phyloP scores from a whole-genome alignment of 2,329 filamentous ascomycete species.

The Fonsecaea erecta region DNA sequence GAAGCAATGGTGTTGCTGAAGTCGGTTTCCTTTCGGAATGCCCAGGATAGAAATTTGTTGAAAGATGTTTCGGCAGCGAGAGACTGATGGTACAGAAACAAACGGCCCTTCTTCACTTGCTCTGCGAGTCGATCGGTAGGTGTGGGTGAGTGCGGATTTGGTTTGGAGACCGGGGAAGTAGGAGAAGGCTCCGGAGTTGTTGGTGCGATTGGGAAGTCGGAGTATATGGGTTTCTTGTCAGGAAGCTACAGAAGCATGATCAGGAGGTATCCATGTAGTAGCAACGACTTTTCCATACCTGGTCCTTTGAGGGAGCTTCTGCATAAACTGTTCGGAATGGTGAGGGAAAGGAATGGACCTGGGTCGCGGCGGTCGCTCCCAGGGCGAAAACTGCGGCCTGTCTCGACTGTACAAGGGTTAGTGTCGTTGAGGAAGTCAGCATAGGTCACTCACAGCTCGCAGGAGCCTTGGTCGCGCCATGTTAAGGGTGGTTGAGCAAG shows the following conservation, averaged over 20 bases:
- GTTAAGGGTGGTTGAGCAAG: constrained; percentile 7
- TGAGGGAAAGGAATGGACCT: constrained; percentile 40
- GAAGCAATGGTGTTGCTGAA: constrained; percentile 89
- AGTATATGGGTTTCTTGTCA: constrained; percentile 51
- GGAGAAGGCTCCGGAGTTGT: constrained; percentile 26
- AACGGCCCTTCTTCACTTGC: constrained; percentile 77
- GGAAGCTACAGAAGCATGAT: constrained; percentile 33
- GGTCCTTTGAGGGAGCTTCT: constrained; percentile 46
- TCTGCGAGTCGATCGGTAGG: constrained; percentile 87
- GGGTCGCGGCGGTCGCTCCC: constrained; percentile 31
- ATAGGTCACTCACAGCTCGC: constrained; percentile 29
- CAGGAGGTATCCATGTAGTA: constrained; percentile 6
- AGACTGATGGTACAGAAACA: constrained; percentile 78
- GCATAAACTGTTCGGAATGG: constrained; percentile 48
- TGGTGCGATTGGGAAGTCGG: constrained; percentile 33
- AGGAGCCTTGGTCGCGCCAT: constrained; percentile 32
- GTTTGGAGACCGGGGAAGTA: constrained; percentile 25
- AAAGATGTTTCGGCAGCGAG: constrained; percentile 77
- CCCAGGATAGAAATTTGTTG: constrained; percentile 78
- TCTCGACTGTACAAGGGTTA: constrained; percentile 25
- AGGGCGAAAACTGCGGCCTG: constrained; percentile 31
- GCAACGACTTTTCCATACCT: constrained; percentile 36
- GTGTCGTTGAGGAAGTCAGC: not conserved
- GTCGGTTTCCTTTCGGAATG: constrained; percentile 82
- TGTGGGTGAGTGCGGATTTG: constrained; percentile 59